These are phyloP conservation scores for Sindora glabra DNA, from an alignment of 306 rosid species.

Conservation along the genomic window DNA sequence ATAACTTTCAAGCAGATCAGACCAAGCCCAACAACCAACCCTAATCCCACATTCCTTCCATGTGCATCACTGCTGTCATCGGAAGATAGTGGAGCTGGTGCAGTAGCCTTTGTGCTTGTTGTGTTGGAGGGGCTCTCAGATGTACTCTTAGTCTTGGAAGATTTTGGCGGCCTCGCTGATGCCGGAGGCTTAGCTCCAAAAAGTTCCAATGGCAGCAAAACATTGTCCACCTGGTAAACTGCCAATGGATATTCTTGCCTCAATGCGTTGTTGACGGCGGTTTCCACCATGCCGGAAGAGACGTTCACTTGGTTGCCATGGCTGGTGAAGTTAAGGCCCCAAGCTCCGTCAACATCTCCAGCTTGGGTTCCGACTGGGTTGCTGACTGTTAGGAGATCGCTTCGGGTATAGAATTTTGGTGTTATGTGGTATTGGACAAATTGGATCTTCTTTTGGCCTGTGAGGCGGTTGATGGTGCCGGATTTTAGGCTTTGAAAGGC, in stretches of 20 bases:
- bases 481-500: conserved; percentile 61
- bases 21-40: conserved; percentile 28
- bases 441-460: conserved; percentile 34
- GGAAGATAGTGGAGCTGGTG: conserved; percentile 12
- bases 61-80: not conserved
- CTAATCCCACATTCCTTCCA: conserved; percentile 18
- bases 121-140: conserved; percentile 10
- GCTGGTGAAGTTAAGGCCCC: conserved; percentile 72
- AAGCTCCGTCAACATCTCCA: conserved; percentile 22
- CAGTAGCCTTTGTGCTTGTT: not conserved
- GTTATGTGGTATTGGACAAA: conserved; percentile 55
- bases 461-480: conserved; percentile 54
- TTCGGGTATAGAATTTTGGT: conserved; percentile 50
- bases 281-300: conserved; percentile 38
- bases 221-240: conserved; percentile 53
- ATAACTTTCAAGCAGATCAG: conserved; percentile 34
- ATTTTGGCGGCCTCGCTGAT: conserved; percentile 35
- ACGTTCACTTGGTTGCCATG: conserved; percentile 72
- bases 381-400: conserved; percentile 42
- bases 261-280: conserved; percentile 43
- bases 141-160: no score
- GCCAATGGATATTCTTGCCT: conserved; percentile 52
- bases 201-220: conserved; percentile 52
- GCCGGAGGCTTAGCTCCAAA: conserved; percentile 32
- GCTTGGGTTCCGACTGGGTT: conserved; percentile 78